phyloP scores from a whole-genome alignment of 495 filamentous ascomycete genomes.

The Cercophora sp. region DNA sequence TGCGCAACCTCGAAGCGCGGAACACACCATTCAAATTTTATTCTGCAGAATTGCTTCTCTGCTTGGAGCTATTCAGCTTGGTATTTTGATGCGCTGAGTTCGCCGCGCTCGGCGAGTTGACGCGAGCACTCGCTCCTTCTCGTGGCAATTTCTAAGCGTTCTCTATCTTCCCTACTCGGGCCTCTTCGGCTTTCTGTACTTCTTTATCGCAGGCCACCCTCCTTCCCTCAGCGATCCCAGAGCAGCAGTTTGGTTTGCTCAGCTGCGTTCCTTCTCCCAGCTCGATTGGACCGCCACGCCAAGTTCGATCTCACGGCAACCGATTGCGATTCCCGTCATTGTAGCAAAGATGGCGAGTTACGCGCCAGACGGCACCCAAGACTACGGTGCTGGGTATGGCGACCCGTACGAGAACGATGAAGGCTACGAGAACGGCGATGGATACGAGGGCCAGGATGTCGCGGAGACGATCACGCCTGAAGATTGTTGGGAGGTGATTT shows the following conservation, averaged over 20 bases:
- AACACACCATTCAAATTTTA: no score
- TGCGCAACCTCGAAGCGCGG: no score
- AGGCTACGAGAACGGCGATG: constrained; percentile 49
- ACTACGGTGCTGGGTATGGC: constrained; percentile 21
- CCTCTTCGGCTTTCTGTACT: no score
- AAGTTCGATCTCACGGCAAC: background rate
- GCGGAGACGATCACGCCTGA: constrained; percentile 90
- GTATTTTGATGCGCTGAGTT: constrained; percentile 17
- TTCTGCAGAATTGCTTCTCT: no score
- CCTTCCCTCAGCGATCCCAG: no score
- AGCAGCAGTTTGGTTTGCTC: no score
- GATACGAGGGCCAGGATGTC: constrained; percentile 66
- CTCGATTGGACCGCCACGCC: no score
- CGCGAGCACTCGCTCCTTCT: constrained; percentile 19
- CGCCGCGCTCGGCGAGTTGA: constrained; percentile 23
- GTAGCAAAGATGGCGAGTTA: constrained; percentile 26
- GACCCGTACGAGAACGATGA: constrained; percentile 41
- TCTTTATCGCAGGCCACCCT: no score
- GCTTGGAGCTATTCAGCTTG: no score
- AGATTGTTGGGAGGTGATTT: constrained; percentile 97
- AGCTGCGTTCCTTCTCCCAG: background rate
- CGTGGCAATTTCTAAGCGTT: constrained; percentile 27
- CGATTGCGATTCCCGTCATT: background rate
- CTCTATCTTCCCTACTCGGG: background rate
- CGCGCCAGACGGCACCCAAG: constrained; percentile 13